phyloP scores from a whole-genome alignment of 2,329 filamentous ascomycete genomes.

The Fusarium protoensiforme region DNA sequence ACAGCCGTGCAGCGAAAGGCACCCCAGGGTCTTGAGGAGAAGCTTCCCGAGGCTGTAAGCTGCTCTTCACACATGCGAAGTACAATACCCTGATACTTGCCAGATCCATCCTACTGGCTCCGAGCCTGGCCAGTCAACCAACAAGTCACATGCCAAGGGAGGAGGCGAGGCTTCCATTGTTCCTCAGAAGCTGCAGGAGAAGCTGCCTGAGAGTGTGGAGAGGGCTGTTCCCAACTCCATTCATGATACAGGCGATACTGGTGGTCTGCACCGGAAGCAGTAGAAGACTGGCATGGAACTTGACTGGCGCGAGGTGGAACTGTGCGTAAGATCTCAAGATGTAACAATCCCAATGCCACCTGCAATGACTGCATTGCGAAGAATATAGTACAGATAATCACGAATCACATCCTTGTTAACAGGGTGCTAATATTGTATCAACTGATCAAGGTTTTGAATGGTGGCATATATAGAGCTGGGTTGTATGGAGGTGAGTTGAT shows the following conservation, averaged over 20 bases:
- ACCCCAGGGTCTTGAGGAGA: slow-evolving; percentile 30
- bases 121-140: slow-evolving; percentile 24
- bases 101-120: slow-evolving; percentile 38
- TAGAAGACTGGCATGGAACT: not conserved
- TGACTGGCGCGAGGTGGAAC: not conserved
- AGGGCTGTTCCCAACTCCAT: slow-evolving; percentile 33
- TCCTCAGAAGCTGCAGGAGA: slow-evolving; percentile 39
- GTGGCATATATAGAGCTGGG: not conserved
- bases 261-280: slow-evolving; percentile 10
- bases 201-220: slow-evolving; percentile 36
- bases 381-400: no score
- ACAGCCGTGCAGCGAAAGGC: slow-evolving; percentile 26
- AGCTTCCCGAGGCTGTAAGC: slow-evolving; percentile 35
- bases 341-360: no score
- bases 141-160: slow-evolving; percentile 33
- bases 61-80: rapidly evolving
- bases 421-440: no score
- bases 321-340: not conserved
- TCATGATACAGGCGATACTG: slow-evolving; percentile 34
- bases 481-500: not conserved
- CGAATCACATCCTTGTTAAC: no score
- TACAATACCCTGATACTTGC: not conserved
- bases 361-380: no score
- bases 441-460: not conserved
- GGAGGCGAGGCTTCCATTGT: slow-evolving; percentile 30